Evolutionary conservation across 805 yeast species (phyloP), one percentile per base, ranked within the genome.

Genomic region (Ogataea paraovalis): DNA sequence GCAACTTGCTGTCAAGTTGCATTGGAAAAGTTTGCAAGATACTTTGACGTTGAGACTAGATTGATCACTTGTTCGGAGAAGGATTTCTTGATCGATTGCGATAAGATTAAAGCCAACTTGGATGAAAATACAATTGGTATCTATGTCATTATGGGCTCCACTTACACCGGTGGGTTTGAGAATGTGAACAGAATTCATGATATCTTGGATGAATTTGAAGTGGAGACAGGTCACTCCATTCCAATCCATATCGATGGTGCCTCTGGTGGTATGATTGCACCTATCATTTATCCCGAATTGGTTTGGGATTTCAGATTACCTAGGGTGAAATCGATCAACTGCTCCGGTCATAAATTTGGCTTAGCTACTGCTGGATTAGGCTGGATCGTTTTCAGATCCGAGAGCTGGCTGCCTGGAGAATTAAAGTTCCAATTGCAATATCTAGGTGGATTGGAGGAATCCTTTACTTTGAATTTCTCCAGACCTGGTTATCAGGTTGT

Each of bases 211-310:
- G 79, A 82, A 47, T 75, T 79, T 55, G 83, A 91, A 63, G 67
- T 69, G 50, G 82, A 83, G 56, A 82, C 76, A 3, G 95, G 95
- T 6, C 48, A 69, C 49, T 76, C 76, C 58, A 73, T 90, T 49
- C 89, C 94, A 41, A 88, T 90, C 60, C 97, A 90, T 63, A 94
- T 91, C 23, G 97, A 90, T 65, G 97, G 94, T 55, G 97, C 97
- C 2, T 80, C 89, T 19, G 97, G 97, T 48, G 97, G 85, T 1
- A 80, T 90, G 62, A 77, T 90, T 39, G 96, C 96, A 2, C 96
- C 97, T 18, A 86, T 90, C 60, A 66, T 80, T 25, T 84, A 75
- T 62, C 95, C 96, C 3, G 78, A 84, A 16, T 73, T 82, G 52
- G 77, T 74, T 56, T 90, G 97, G 97, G 96, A 89, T 65, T 91